Base-by-base conservation (phyloP, 2,329 filamentous ascomycete species). In the Fusarium sarcochroum region DNA sequence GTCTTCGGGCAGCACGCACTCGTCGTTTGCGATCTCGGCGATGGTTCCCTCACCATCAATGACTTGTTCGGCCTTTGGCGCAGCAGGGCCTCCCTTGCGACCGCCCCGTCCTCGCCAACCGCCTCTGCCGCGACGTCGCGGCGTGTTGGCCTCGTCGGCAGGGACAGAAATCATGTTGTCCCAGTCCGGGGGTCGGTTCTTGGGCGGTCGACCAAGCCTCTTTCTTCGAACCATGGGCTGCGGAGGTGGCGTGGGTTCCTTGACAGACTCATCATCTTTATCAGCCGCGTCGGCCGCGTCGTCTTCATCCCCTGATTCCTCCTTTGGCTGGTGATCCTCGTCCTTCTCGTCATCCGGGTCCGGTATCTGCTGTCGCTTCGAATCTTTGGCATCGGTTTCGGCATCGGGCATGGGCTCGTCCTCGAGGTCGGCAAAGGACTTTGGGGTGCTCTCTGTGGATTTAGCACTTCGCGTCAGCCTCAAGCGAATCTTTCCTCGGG, bases 41-140 rank as follows among this genome's bases (percentile, higher is more conserved):
- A 93, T 90, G 60, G 94, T 97, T 51, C 96, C 96, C 74, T 98
- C 94, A 76, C 97, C 97, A 80, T 98, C 96, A 63, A 97, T 91
- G 7, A 93, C 90, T 64, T 97, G 92, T 75, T 94, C 89, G 2
- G 90, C 93, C 48, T 93, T 90, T 75, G 94, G 93, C 38, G 91
- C 90, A 15, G 90, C 88, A 6, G 90, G 88, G 38, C 90, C 90
- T 58, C 91, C 90, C 74, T 87, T 88, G 66, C 82, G 90, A 72
- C 81, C 93, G 79, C 83, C 93, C 6, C 88, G 84, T 10, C 88
- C 86, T 60, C 88, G 82, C 89, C 94, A 93, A 63, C 93, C 91
- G 44, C 89, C 89, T 20, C 91, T 89, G 5, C 90, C 90, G 56
- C 89, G 85, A 45, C 87, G 85, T 66, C 89, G 85, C 44, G 89